Conservation (phyloP, 2,329 filamentous ascomycete species). For the Macrophomina phaseolina region DNA sequence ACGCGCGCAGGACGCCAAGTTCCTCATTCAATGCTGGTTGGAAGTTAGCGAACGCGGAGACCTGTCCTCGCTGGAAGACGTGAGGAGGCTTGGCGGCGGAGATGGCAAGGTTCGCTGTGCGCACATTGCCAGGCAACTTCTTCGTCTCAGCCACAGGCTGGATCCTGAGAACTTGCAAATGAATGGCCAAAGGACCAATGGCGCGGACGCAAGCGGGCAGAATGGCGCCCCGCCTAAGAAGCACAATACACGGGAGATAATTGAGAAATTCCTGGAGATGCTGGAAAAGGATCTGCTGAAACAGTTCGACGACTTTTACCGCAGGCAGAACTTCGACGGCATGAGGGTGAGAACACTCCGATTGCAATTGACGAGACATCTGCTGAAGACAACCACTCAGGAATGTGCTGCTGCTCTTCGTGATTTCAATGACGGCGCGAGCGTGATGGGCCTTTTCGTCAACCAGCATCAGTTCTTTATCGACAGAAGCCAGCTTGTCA, state of each 20-base stretch:
- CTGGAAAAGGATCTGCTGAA: slow-evolving; percentile 93
- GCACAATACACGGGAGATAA: slow-evolving; percentile 78
- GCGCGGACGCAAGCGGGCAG: slow-evolving; percentile 56
- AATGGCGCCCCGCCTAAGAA: slow-evolving; percentile 41
- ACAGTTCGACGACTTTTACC: slow-evolving; percentile 97
- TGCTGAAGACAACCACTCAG: slow-evolving; percentile 12
- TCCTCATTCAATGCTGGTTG: slow-evolving; percentile 95
- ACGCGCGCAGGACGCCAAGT: slow-evolving; percentile 89
- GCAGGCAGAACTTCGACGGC: slow-evolving; percentile 92
- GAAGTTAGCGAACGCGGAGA: slow-evolving; percentile 91
- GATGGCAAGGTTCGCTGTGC: slow-evolving; percentile 95
- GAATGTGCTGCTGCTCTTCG: slow-evolving; percentile 92
- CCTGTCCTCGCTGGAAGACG: slow-evolving; percentile 84
- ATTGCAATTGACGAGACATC: background rate
- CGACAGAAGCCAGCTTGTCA: slow-evolving; percentile 88
- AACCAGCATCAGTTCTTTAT: slow-evolving; percentile 99
- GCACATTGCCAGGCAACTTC: slow-evolving; percentile 88
- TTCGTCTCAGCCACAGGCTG: slow-evolving; percentile 90
- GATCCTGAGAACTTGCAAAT: slow-evolving; percentile 69
- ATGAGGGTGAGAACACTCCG: slow-evolving; percentile 67
- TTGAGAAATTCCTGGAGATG: slow-evolving; percentile 96
- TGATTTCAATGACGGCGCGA: slow-evolving; percentile 95
- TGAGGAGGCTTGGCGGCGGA: slow-evolving; percentile 80
- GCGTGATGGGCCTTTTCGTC: slow-evolving; percentile 94
- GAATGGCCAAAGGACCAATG: slow-evolving; percentile 39